Evolutionary conservation across 163 green algal species (phyloP).

Genomic region (Scenedesmus sp.): DNA sequence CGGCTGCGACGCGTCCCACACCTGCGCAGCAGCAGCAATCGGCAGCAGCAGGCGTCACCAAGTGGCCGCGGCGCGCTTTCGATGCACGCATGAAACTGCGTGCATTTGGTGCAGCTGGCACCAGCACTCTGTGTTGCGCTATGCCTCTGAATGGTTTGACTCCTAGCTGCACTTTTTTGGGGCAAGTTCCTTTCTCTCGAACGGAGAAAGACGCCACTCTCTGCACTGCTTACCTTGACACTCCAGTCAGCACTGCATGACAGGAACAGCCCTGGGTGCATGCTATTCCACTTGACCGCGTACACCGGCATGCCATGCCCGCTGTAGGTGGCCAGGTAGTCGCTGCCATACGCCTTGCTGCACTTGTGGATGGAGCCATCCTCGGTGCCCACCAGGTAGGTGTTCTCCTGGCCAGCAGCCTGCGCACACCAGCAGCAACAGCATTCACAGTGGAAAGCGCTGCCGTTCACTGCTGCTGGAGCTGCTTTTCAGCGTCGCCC

Average conservation of each 20-base stretch:
- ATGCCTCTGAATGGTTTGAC: no score
- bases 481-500: not conserved
- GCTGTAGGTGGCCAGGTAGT: conserved; percentile 81
- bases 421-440: conserved; percentile 18
- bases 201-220: not conserved
- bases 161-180: no score
- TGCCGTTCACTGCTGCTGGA: not conserved
- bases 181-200: no score
- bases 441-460: not conserved
- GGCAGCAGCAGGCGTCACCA: not conserved
- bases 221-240: conserved; percentile 70
- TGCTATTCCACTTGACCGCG: conserved; percentile 88
- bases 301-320: conserved; percentile 90
- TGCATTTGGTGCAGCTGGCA: not conserved
- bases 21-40: conserved; percentile 16
- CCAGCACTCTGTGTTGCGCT: not conserved
- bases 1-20: conserved; percentile 86
- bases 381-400: conserved; percentile 94
- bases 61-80: not conserved
- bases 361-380: conserved; percentile 92
- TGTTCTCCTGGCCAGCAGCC: conserved; percentile 67
- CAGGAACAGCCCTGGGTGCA: conserved; percentile 79
- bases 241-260: conserved; percentile 92
- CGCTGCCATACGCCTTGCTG: conserved; percentile 80
- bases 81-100: not conserved